phyloP scores from a whole-genome alignment of 345 rosid genomes.

The Hibiscus trionum region DNA sequence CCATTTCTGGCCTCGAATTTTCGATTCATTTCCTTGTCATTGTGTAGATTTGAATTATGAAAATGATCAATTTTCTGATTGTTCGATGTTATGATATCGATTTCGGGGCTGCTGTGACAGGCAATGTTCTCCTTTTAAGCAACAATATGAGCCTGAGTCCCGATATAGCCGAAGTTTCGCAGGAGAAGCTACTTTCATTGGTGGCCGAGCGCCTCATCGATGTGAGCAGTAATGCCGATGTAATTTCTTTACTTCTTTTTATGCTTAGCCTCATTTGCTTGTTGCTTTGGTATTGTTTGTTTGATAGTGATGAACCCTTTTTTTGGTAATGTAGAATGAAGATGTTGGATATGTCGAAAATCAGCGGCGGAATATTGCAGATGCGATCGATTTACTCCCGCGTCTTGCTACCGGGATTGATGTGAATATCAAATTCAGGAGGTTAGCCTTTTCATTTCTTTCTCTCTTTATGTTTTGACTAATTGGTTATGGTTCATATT shows the following conservation, averaged over 20 bases:
- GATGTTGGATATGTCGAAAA: constrained; percentile 84
- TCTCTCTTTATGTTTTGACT: background rate
- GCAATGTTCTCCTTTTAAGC: constrained; percentile 80
- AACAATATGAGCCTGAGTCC: constrained; percentile 77
- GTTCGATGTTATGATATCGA: background rate
- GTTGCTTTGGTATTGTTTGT: background rate
- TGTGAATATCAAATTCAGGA: constrained; percentile 89
- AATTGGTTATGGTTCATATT: constrained; percentile 2
- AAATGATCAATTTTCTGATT: background rate
- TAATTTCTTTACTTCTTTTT: background rate
- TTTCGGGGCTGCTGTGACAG: constrained; percentile 19
- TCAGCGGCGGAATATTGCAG: constrained; percentile 92
- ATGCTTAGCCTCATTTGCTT: background rate
- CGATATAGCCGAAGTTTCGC: constrained; percentile 82
- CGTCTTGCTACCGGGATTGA: constrained; percentile 91
- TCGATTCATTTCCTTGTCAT: background rate
- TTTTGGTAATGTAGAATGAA: constrained; percentile 45
- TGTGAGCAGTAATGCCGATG: constrained; percentile 85
- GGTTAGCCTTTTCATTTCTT: constrained; percentile 32
- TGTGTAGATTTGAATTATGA: background rate
- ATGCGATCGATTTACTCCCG: constrained; percentile 93
- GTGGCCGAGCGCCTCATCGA: constrained; percentile 89
- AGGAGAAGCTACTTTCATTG: constrained; percentile 81
- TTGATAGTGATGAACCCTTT: constrained; percentile 1
- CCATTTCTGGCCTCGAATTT: background rate